Evolutionary conservation across 2,329 filamentous ascomycete genomes (phyloP).

Genomic region (Hymenoscyphus scutula): DNA sequence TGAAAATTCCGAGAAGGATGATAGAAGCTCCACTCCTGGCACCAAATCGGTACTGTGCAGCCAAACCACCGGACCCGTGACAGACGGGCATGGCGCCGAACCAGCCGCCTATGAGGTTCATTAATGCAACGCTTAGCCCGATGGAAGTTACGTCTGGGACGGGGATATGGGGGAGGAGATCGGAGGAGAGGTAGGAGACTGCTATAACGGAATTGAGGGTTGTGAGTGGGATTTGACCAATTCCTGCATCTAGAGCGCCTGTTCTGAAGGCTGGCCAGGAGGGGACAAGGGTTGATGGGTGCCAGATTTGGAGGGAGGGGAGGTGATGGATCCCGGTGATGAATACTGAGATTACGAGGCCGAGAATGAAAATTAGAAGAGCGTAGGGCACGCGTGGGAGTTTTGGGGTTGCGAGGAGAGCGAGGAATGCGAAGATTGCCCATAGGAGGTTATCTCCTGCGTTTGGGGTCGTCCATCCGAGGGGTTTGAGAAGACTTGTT

Average conservation of each 20-base stretch:
- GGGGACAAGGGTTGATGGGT: slow-evolving; percentile 51
- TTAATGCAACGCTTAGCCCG: slow-evolving; percentile 75
- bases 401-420: slow-evolving; percentile 65
- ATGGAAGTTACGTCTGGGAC: slow-evolving; percentile 72
- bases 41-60: slow-evolving; percentile 88
- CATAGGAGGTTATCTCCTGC: slow-evolving; percentile 77
- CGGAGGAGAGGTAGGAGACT: slow-evolving; percentile 72
- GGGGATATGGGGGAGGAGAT: slow-evolving; percentile 69
- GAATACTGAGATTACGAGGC: slow-evolving; percentile 62
- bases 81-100: slow-evolving; percentile 95
- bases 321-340: slow-evolving; percentile 41
- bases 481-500: slow-evolving; percentile 60
- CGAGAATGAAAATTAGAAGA: slow-evolving; percentile 66
- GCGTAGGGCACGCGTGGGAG: slow-evolving; percentile 74
- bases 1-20: slow-evolving; percentile 73
- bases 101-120: slow-evolving; percentile 86
- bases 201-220: slow-evolving; percentile 91
- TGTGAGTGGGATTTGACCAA: slow-evolving; percentile 87
- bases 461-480: slow-evolving; percentile 65
- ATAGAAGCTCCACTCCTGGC: slow-evolving; percentile 84
- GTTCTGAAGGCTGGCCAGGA: slow-evolving; percentile 43
- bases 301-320: slow-evolving; percentile 59
- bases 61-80: slow-evolving; percentile 86
- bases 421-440: slow-evolving; percentile 70
- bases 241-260: slow-evolving; percentile 52